phyloP scores from a whole-genome alignment of 345 rosid species.

The Heritiera littoralis region DNA sequence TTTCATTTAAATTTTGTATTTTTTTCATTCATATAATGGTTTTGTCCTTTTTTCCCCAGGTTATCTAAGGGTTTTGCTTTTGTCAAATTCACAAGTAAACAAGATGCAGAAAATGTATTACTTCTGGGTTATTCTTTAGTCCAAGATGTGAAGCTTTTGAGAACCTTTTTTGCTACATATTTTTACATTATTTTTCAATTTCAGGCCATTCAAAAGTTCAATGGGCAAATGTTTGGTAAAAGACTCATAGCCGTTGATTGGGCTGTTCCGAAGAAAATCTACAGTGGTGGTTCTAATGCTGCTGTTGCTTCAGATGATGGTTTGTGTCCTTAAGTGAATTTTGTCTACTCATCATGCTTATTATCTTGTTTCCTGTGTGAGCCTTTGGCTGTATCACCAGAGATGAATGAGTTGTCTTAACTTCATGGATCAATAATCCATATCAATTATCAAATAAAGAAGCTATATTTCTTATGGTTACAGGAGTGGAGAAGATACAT shows the following conservation, averaged over 20 bases:
- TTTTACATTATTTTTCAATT: conserved; percentile 23
- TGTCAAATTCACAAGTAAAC: conserved; percentile 89
- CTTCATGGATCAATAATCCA: background rate
- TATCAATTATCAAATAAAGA: background rate
- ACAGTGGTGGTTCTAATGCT: conserved; percentile 46
- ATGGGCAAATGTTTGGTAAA: conserved; percentile 66
- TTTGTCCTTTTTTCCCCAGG: conserved; percentile 48
- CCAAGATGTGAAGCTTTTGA: conserved; percentile 3
- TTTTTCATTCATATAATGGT: background rate
- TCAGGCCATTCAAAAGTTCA: conserved; percentile 92
- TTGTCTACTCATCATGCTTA: background rate
- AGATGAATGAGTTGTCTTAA: conserved; percentile 3
- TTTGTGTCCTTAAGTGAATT: conserved; percentile 28
- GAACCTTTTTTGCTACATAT: background rate
- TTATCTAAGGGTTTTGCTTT: conserved; percentile 90
- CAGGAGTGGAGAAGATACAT: background rate
- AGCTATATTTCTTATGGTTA: background rate
- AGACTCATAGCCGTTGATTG: conserved; percentile 93
- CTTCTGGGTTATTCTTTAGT: conserved; percentile 23
- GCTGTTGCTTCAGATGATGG: conserved; percentile 58
- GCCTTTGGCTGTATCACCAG: background rate
- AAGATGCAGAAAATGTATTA: conserved; percentile 81
- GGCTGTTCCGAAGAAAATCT: conserved; percentile 93
- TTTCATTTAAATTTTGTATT: background rate
- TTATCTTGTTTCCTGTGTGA: conserved; percentile 1